Base-by-base conservation (phyloP, 208 protist genomes). In the Vickermania spadyakhi region DNA sequence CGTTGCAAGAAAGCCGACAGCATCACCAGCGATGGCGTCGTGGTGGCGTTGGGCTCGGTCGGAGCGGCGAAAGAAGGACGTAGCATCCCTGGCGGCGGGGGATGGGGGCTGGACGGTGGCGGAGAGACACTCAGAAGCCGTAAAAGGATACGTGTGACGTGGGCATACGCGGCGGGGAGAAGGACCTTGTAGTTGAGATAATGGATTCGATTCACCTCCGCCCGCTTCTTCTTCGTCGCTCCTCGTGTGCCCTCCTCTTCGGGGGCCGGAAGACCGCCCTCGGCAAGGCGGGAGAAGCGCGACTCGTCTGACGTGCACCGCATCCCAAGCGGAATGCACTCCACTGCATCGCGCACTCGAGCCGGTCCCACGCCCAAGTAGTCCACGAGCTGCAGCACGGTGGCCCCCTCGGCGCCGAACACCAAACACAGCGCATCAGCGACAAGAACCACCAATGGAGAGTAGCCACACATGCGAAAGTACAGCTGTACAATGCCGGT, bases 121-220 rank as follows among this genome's bases (percentile, higher is more conserved):
- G 68, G 64, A 23, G 67, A 31, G n/a, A 72, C 66, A 52, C 74
- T 86, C 28, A 82, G 71, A 18, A 45, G 36, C 7, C 73, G 56
- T 3, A 94, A 73, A 22, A 94, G 64, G 13, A 94, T 73, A 25
- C 77, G 79, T 13, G 69, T 72, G 5, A 82, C 72, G 61, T 94
- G 88, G 2, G 82, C 88, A 60, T 89, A 94, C 7, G 77, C 81
- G 36, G 84, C 62, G 11, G 81, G 77, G 11, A 94, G 52, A 1
- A 89, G 29, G 0, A 70, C 68, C 45, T 84, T 76, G 73, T 87
- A 94, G 63, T 94, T 91, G 28, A 94, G 69, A 60, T 77, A 91
- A 45, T 45, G 18, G 36, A 45, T 45, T 7, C 36, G 36, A 28
- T 89, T 78, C 22, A 73, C 78, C 28, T 73, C 31, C 28, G 0